phyloP scores from a whole-genome alignment of 768 basidiomycete species.

The Hydnomerulius pinastri region DNA sequence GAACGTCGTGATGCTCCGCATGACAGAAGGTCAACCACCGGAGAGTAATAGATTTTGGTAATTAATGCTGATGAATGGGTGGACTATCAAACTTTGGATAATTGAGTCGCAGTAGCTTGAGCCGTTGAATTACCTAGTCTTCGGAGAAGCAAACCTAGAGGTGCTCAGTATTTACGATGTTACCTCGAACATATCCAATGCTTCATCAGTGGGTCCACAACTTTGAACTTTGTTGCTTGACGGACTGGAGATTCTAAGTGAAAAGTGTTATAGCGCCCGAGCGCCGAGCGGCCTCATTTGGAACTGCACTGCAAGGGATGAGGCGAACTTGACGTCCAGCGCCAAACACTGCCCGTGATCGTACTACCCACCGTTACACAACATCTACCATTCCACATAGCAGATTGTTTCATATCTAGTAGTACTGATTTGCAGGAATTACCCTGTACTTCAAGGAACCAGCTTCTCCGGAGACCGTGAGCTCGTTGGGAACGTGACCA shows the following conservation, averaged over 20 bases:
- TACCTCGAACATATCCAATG: no score
- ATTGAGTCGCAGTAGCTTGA: no score
- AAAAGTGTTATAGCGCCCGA: background rate
- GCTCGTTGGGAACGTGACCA: conserved; percentile 1
- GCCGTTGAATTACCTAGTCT: no score
- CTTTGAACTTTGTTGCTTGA: no score
- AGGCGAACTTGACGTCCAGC: conserved; percentile 1
- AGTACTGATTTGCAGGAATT: conserved; percentile 2
- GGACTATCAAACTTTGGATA: no score
- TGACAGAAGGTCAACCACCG: conserved; percentile 23
- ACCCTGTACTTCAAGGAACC: background rate
- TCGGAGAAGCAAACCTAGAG: no score
- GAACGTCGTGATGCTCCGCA: conserved; percentile 41
- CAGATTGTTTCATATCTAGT: background rate
- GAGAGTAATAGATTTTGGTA: conserved; percentile 39
- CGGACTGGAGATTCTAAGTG: no score
- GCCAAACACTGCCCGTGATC: conserved; percentile 12
- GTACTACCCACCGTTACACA: background rate
- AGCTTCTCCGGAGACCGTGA: background rate
- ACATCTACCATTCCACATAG: conserved; percentile 1
- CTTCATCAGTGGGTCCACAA: no score
- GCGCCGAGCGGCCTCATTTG: conserved; percentile 14
- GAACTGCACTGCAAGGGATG: conserved; percentile 14
- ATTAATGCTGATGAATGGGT: background rate
- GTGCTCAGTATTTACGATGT: no score